Evolutionary conservation across 2,329 filamentous ascomycete genomes (phyloP).

Genomic region (Acrocalymma vagum): DNA sequence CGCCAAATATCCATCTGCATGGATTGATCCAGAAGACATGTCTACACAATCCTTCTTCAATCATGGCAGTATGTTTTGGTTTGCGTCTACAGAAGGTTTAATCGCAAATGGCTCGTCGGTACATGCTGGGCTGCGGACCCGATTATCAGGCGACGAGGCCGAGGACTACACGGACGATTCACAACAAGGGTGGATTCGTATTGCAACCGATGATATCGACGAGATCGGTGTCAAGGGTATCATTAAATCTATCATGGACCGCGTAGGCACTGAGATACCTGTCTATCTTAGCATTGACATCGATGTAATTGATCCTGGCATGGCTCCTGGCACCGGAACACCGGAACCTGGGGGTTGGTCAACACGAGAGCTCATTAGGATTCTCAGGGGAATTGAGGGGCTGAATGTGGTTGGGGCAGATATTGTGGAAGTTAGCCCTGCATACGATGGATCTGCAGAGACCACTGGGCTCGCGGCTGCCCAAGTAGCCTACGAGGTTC

Average conservation of each 20-base stretch:
- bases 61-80: constrained; percentile 92
- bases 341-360: constrained; percentile 94
- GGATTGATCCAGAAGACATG: constrained; percentile 62
- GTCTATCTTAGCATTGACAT: constrained; percentile 86
- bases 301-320: constrained; percentile 79
- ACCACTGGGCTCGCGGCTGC: constrained; percentile 83
- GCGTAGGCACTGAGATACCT: constrained; percentile 76
- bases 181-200: constrained; percentile 79
- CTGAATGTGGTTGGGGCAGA: constrained; percentile 90
- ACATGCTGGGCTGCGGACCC: constrained; percentile 83
- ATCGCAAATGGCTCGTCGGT: constrained; percentile 78
- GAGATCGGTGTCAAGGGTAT: constrained; percentile 78
- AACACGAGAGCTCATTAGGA: constrained; percentile 83
- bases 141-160: constrained; percentile 70
- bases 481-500: constrained; percentile 85
- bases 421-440: constrained; percentile 87
- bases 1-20: constrained; percentile 78
- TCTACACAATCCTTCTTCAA: constrained; percentile 78
- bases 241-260: constrained; percentile 72
- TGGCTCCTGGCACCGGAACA: constrained; percentile 82
- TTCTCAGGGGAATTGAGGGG: constrained; percentile 81
- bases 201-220: constrained; percentile 87
- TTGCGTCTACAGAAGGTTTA: constrained; percentile 81
- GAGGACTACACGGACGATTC: constrained; percentile 77
- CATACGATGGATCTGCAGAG: constrained; percentile 82